Evolutionary conservation across 169 alveolate genomes (phyloP).

Genomic region (Cyclospora cayetanensis): DNA sequence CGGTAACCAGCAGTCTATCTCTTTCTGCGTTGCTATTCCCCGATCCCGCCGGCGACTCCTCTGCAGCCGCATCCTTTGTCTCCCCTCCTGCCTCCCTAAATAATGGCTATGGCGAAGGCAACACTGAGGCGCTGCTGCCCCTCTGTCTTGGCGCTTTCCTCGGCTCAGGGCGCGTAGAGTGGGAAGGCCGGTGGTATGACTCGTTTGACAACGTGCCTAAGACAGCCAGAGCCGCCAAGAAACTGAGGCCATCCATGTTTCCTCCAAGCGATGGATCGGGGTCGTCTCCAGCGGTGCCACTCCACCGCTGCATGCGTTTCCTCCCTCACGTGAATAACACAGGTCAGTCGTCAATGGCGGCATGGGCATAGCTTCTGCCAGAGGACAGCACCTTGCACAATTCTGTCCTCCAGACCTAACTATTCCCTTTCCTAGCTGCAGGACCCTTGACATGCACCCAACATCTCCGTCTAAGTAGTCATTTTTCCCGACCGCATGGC

Average conservation of each 20-base stretch:
- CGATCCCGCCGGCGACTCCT: too few species aligned
- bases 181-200: constrained; percentile 51
- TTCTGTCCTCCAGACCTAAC: not conserved
- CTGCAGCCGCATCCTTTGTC: too few species aligned
- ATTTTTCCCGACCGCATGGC: not conserved
- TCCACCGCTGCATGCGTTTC: constrained; percentile 85
- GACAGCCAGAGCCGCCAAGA: not conserved
- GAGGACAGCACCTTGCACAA: not conserved
- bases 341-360: constrained; percentile 16
- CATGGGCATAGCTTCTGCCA: not conserved
- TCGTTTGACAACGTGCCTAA: constrained; percentile 29
- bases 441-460: not conserved
- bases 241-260: constrained; percentile 34
- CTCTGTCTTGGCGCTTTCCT: not conserved
- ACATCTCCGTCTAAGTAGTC: not conserved
- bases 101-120: too few species aligned
- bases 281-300: constrained; percentile 65
- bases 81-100: not conserved
- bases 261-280: not conserved
- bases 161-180: constrained; percentile 60
- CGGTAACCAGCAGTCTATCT: too few species aligned
- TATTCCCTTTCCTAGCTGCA: not conserved
- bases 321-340: constrained; percentile 93
- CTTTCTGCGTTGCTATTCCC: not conserved
- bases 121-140: not conserved